phyloP scores from a whole-genome alignment of 2,329 filamentous ascomycete species.

The Colletotrichum horii region DNA sequence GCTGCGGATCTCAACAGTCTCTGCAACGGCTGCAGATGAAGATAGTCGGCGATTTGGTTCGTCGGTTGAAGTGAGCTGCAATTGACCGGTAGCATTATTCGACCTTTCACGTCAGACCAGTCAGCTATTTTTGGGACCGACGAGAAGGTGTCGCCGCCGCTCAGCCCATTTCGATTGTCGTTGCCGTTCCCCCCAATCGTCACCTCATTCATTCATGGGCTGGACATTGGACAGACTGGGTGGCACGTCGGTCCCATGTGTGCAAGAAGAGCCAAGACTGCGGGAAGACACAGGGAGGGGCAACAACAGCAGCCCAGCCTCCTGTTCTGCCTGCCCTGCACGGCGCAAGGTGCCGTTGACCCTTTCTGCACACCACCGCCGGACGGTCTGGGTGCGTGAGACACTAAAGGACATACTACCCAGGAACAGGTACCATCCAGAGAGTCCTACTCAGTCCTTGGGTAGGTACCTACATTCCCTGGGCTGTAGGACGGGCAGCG shows the following conservation, averaged over 20 bases:
- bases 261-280: background rate
- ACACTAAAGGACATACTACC: background rate
- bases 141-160: background rate
- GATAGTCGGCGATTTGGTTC: background rate
- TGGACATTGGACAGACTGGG: background rate
- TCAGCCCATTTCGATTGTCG: background rate
- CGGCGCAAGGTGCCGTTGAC: background rate
- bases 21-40: background rate
- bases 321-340: background rate
- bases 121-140: constrained; percentile 1
- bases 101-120: background rate
- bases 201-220: background rate
- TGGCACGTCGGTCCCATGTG: background rate
- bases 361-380: background rate
- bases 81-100: background rate
- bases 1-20: background rate
- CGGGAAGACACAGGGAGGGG: background rate
- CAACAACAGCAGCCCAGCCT: background rate
- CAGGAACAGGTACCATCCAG: background rate
- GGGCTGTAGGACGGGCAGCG: background rate
- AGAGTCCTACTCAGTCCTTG: background rate
- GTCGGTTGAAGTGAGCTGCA: background rate
- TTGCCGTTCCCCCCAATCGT: constrained; percentile 1
- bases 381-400: constrained; percentile 2
- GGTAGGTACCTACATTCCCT: background rate